Evolutionary conservation across 345 rosid species (phyloP).

Genomic region (Populus tremula): DNA sequence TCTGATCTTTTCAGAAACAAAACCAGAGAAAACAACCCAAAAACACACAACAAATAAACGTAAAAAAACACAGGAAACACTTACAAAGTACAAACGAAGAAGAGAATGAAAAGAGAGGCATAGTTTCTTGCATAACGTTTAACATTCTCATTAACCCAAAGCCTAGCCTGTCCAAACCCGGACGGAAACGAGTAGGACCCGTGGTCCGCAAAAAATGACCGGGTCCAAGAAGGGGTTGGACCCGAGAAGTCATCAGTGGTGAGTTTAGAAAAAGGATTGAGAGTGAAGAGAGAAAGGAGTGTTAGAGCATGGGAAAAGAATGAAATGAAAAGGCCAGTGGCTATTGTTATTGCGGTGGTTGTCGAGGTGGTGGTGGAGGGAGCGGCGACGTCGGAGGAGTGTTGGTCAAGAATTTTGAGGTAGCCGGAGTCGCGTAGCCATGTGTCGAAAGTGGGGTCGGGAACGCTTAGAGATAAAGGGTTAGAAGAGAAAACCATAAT

Average conservation of each 20-base stretch:
- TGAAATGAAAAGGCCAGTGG: constrained; percentile 43
- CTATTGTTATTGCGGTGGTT: constrained; percentile 33
- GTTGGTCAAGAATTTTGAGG: constrained; percentile 77
- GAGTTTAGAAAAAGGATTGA: constrained; percentile 88
- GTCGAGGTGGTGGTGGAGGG: constrained; percentile 27
- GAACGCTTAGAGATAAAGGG: constrained; percentile 72
- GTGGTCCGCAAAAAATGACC: constrained; percentile 57
- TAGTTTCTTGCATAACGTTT: constrained; percentile 86
- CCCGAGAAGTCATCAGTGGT: constrained; percentile 71
- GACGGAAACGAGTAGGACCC: constrained; percentile 80
- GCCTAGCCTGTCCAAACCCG: constrained; percentile 61
- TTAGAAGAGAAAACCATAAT: constrained; percentile 42
- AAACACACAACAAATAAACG: background rate
- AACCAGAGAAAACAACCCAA: background rate
- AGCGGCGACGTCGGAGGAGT: constrained; percentile 27
- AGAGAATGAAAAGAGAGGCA: constrained; percentile 68
- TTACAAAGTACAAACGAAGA: constrained; percentile 85
- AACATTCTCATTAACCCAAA: constrained; percentile 85
- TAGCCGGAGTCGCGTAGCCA: constrained; percentile 98
- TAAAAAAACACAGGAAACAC: constrained; percentile 4
- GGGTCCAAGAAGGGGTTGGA: constrained; percentile 79
- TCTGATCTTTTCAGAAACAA: background rate
- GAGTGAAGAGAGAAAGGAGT: constrained; percentile 54
- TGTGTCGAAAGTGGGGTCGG: constrained; percentile 78
- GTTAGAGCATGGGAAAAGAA: constrained; percentile 43